Evolutionary conservation across 202 grass and related monocot genomes (phyloP), one percentile per base, ranked within the genome.

Genomic region (Zizania palustris): DNA sequence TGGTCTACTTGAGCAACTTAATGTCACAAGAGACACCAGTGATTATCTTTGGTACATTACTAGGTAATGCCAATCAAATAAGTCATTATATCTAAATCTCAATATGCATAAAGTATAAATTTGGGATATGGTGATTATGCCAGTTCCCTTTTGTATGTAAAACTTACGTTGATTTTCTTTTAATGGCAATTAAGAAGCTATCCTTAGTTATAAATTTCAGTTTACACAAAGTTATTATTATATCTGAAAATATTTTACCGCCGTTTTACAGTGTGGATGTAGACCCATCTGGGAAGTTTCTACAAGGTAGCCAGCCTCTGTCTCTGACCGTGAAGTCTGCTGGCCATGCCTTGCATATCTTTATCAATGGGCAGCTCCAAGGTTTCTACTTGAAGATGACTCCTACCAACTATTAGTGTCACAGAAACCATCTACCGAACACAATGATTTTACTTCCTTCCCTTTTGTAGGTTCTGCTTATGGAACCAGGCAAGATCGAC

Each of bases 11-110:
- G 96, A 99, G 78, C 96, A 99, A 75, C 83, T 99, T 63, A 99
- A 99, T 41, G 81, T 99, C 51, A 99, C 96, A 14, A 88, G 96
- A 57, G 96, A 99, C 73, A 51, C 63, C 45, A 99, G 87, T 62
- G 96, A 99, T 69, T 99, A 99, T 68, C 87, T 99, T 45, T 99
- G 96, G 96, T 99, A 99, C 69, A 99, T 89, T 4, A 90, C 89
- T 61, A 88, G 88, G 96, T 99, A 88, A 81, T 73, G 67, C 0
- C 35, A 20, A 42, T 53, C 9, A 59, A 28, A 74, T 56, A 51
- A 38, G 5, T 51, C 60, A 6, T 55, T n/a, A 22, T 85, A 39
- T 84, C 5, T 70, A 36, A 40, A 37, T 78, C 21, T 69, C 48
- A 22, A 37, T 67, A 6, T 9, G 14, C 20, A 38, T 12, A 45